Base-by-base conservation (phyloP, 805 yeast genomes). In the Diddensiella caesifluorescens region DNA sequence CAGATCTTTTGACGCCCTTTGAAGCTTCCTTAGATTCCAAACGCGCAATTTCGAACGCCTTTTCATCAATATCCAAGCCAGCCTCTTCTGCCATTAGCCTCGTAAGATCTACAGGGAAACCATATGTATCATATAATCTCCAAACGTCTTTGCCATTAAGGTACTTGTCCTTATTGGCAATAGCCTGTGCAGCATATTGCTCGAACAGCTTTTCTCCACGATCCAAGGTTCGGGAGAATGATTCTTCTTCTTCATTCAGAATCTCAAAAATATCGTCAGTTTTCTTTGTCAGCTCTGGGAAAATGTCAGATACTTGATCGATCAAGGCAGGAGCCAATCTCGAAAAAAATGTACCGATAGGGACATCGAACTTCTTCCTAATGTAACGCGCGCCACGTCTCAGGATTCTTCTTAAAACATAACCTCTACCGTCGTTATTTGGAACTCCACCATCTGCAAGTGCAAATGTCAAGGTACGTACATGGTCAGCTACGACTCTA, bases 391-490 rank as follows among this genome's bases (percentile, higher is more conserved):
- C 86, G 59, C 98, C 99, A 73, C 99, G 83, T 73, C 99, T 83
- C 59, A 92, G 72, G 54, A 92, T 89, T 71, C 99, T 83, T 70
- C 99, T 82, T 63, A 92, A 71, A 33, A 92, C 99, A 60, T 92
- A 92, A 56, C 99, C 99, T 69, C 98, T 83, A 56, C 99, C 99
- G 62, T 92, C 98, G 60, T 89, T 92, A 69, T 92, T 92, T 60
- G 99, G 99, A 44, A 92, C 97, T 60, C 98, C 99, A 59, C 99
- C 99, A 64, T 92, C 99, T 29, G 95, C 85, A 46, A 92, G 74
- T 38, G 99, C 97, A 65, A 92, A 86, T 2, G 95, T 86, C 62
- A 92, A 74, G 20, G 99, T 92, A 68, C 99, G 82, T 27, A 92
- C 97, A 63, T 92, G 99, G 68, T 92, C 99, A 42, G 98, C 98